Percentiles rank a stretch among this genome's conserved stretches.
These are phyloP conservation scores for Hypericum androsaemum DNA, from an alignment of 345 rosid genomes.

Conservation along the genomic window DNA sequence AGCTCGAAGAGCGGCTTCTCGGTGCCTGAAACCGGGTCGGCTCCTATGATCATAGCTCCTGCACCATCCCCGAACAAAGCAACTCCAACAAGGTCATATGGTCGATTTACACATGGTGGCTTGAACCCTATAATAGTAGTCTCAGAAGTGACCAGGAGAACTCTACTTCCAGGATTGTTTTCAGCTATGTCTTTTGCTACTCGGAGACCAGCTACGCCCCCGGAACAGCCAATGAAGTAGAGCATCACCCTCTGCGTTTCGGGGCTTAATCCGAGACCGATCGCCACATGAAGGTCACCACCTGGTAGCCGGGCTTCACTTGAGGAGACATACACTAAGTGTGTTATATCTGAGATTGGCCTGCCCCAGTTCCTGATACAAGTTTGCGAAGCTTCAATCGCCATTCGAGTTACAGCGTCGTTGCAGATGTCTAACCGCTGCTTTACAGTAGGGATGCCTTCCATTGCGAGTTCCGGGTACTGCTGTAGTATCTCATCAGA, in stretches of 20 bases:
- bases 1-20: constrained; percentile 90
- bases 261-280: constrained; percentile 51
- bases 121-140: constrained; percentile 88
- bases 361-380: constrained; percentile 93
- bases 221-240: constrained; percentile 83
- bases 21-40: constrained; percentile 34
- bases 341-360: constrained; percentile 64
- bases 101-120: constrained; percentile 79
- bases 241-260: constrained; percentile 78
- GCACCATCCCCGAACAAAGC: constrained; percentile 96
- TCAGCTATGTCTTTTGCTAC: constrained; percentile 95
- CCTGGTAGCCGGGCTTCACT: constrained; percentile 93
- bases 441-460: constrained; percentile 68
- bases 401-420: constrained; percentile 82
- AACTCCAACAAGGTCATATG: constrained; percentile 85
- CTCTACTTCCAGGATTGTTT: constrained; percentile 86
- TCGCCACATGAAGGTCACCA: constrained; percentile 75
- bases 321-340: constrained; percentile 81
- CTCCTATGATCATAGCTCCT: constrained; percentile 68
- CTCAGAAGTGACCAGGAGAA: constrained; percentile 72
- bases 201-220: constrained; percentile 84
- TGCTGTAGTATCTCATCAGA: constrained; percentile 65
- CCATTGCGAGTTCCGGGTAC: constrained; percentile 76
- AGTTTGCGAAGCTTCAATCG: constrained; percentile 57
- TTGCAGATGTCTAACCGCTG: constrained; percentile 87